phyloP scores from a whole-genome alignment of 1,284 basidiomycete genomes.

The Paramarasmius palmivorus region DNA sequence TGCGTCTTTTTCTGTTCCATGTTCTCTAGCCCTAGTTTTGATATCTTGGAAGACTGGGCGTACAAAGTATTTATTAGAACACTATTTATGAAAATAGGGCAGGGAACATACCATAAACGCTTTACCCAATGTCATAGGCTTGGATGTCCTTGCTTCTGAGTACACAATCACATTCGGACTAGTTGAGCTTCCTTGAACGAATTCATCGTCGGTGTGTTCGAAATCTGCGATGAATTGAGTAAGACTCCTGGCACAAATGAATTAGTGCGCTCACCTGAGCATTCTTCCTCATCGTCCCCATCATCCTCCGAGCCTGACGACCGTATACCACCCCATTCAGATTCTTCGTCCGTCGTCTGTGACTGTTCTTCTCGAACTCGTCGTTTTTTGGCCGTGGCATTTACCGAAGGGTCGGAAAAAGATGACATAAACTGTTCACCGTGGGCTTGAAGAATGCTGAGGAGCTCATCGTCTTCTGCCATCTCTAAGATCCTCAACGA shows the following conservation, averaged over 20 bases:
- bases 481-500: too few species aligned
- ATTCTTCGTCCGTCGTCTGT: slow-evolving; percentile 23
- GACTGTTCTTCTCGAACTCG: slow-evolving; percentile 28
- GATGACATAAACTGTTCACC: slow-evolving; percentile 63
- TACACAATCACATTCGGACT: slow-evolving; percentile 57
- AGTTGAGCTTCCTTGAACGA: slow-evolving; percentile 30
- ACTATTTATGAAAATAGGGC: slow-evolving; percentile 3
- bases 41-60: slow-evolving; percentile 72
- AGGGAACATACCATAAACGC: slow-evolving; percentile 66
- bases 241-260: background rate
- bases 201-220: slow-evolving; percentile 44
- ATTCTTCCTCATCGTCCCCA: background rate
- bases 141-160: slow-evolving; percentile 37
- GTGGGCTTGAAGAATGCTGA: slow-evolving; percentile 61
- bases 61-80: background rate
- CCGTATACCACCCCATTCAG: slow-evolving; percentile 33
- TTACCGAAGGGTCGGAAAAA: slow-evolving; percentile 35
- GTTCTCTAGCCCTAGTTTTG: slow-evolving; percentile 49
- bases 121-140: slow-evolving; percentile 41
- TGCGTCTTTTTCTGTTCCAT: slow-evolving; percentile 17
- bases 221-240: slow-evolving; percentile 22
- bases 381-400: slow-evolving; percentile 20
- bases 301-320: slow-evolving; percentile 13
- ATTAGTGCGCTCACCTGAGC: too few species aligned
- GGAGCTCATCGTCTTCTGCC: slow-evolving; percentile 38